Evolutionary conservation across 129 eudicot genomes (phyloP).

Genomic region (Artemisia argyi): DNA sequence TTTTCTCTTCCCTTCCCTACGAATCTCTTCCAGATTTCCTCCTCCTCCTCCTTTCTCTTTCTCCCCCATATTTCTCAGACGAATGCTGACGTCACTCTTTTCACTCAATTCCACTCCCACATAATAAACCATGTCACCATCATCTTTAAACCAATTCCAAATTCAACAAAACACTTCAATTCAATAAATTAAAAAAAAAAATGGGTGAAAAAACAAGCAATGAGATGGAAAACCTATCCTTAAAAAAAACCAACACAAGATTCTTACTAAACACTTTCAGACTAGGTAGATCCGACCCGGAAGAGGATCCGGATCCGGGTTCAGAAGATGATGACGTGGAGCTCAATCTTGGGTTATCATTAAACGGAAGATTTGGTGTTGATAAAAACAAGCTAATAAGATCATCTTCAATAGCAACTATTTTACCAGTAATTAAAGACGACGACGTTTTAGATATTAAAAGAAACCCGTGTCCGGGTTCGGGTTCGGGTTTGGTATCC

Average conservation of each 20-base stretch:
- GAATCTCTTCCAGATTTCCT: conserved; percentile 41
- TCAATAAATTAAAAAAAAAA: too few species aligned
- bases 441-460: conserved; percentile 1
- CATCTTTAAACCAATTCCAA: neutral
- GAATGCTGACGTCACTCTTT: neutral
- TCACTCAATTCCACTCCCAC: neutral
- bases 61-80: conserved; percentile 22
- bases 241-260: conserved; percentile 44
- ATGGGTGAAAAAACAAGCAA: conserved; percentile 46
- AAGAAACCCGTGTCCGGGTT: neutral
- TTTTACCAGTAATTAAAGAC: conserved; percentile 62
- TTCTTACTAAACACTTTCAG: conserved; percentile 42
- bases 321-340: conserved; percentile 31
- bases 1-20: conserved; percentile 32
- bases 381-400: conserved; percentile 62
- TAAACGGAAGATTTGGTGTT: conserved; percentile 49
- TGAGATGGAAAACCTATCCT: conserved; percentile 63
- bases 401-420: conserved; percentile 70
- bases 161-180: too few species aligned
- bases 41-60: conserved; percentile 21
- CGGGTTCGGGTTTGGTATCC: conserved; percentile 17
- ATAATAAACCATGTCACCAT: neutral
- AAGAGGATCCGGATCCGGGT: conserved; percentile 15
- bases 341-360: conserved; percentile 35
- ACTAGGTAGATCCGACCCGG: conserved; percentile 28